Base-by-base conservation (phyloP, 257 asterid genomes). In the Scutellaria galericulata region DNA sequence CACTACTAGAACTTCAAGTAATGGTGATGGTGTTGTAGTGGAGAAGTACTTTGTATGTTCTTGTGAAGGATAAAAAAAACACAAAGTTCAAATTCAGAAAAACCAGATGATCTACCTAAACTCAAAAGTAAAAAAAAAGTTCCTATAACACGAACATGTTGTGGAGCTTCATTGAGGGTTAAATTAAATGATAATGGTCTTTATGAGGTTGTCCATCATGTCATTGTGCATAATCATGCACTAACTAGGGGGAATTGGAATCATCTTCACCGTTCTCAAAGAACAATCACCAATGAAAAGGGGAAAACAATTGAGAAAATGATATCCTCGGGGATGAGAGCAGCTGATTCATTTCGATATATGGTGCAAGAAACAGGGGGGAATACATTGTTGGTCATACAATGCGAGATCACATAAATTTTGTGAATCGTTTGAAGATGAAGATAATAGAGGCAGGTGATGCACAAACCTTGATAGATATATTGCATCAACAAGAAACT, bases 181-280 rank as follows among this genome's bases (percentile, higher is more conserved):
- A 67, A 51, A 24, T 24, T 24, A 50, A 67, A 50, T 13, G 56
- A 55, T 0, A 15, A 51, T 0, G 72, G 72, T 35, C 58, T 50
- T 9, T 67, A 51, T 67, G 72, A 67, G 37, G 50, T 67, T 9
- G 62, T 67, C n/a, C 12, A 54, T 5, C 72, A 66, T 9, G 20
- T 13, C 8, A 35, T 41, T 10, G 9, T n/a, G 1, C 72, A 67
- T 6, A 67, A 67, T 20, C 62, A 50, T n/a, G 10, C n/a, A 51
- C 27, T 67, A 4, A 9, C 20, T 14, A 50, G 72, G 27, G 14
- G n/a, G 11, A 61, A 50, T 4, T 66, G 31, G 60, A 66, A 14
- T 3, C 46, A 24, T 27, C 3, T 48, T 15, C 71, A 51, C 27
- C 13, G 37, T 22, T 48, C 46, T 12, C 13, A 50, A 55, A 50